Evolutionary conservation across 495 filamentous ascomycete genomes (phyloP).

Genomic region (Penicillium roqueforti): DNA sequence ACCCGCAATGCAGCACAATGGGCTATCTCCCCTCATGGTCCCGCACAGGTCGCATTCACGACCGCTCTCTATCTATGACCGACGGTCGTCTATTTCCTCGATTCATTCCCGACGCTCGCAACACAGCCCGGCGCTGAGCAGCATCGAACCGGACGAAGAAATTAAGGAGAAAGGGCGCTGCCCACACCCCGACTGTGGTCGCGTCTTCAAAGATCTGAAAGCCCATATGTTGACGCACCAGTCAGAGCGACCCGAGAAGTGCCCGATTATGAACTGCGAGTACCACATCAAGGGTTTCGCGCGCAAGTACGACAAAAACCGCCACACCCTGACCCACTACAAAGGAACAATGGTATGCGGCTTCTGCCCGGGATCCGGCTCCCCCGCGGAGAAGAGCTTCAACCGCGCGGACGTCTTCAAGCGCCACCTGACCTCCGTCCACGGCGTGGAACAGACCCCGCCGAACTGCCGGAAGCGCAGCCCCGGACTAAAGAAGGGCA

Average conservation of each 20-base stretch:
- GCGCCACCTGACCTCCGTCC: slow-evolving; percentile 88
- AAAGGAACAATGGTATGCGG: slow-evolving; percentile 99
- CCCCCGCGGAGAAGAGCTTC: slow-evolving; percentile 93
- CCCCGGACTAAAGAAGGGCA: slow-evolving; percentile 50
- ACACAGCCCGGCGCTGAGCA: slow-evolving; percentile 50
- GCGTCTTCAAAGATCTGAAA: slow-evolving; percentile 89
- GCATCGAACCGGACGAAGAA: slow-evolving; percentile 57
- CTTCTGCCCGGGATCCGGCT: slow-evolving; percentile 91
- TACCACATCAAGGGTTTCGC: slow-evolving; percentile 96
- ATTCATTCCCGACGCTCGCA: slow-evolving; percentile 52
- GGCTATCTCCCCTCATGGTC: slow-evolving; percentile 36
- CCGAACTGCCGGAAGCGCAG: slow-evolving; percentile 92
- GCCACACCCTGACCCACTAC: slow-evolving; percentile 98
- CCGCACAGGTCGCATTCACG: slow-evolving; percentile 34
- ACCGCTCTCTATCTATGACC: slow-evolving; percentile 37
- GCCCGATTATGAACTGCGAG: slow-evolving; percentile 88
- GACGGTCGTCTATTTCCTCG: slow-evolving; percentile 54
- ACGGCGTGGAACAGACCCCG: slow-evolving; percentile 91
- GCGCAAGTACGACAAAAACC: slow-evolving; percentile 96
- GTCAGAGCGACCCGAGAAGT: slow-evolving; percentile 91
- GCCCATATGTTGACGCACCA: slow-evolving; percentile 97
- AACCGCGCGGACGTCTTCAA: slow-evolving; percentile 99
- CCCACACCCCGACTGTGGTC: slow-evolving; percentile 78
- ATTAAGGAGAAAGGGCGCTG: slow-evolving; percentile 66
- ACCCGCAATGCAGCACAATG: slow-evolving; percentile 25